Base-by-base conservation (phyloP, 768 basidiomycete genomes). In the Trametes elegans region DNA sequence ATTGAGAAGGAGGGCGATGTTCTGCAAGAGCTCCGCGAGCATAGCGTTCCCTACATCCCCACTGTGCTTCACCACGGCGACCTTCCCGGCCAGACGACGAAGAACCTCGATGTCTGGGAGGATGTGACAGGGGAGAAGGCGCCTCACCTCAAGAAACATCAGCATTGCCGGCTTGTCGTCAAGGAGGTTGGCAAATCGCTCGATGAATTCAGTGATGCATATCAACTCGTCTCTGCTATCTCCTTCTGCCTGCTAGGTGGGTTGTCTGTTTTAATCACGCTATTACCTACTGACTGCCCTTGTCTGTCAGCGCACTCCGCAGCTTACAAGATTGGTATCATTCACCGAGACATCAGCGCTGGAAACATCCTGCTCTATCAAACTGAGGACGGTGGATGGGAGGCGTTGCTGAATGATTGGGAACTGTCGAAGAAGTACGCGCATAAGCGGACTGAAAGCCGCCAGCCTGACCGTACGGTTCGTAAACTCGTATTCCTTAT, bases 311-410 rank as follows among this genome's bases (percentile, higher is more conserved):
- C 54, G 4, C 59, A 56, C 18, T 4, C 44, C 10, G 49, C 36
- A 3, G 59, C 59, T 8, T 55, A 44, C 35, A 38, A 42, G 8
- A 47, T 39, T 7, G 13, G 28, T 0, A 16, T 53, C 26, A 16
- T 60, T 0, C 59, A 60, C 23, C 34, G 59, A 5, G 55, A 60
- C 23, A 41, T 60, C 39, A 57, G 59, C 11, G 35, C 26, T 7
- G 55, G 54, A 3, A 60, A 60, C 39, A 49, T 60, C 28, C 36
- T 60, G 8, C 24, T 56, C 4, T 43, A 16, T 46, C 6, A n/a
- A 35, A 3, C 8, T 26, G n/a, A 35, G 13, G 13, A 34, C n/a
- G 26, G n/a, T n/a, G 7, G n/a, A 0, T 53, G 18, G 16, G 3
- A 26, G 1, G 57, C 46, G 1, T 26, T 53, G 0, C 24, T 53